Evolutionary conservation across 139 green algal species (phyloP), one percentile per base, ranked within the genome.

Genomic region (Pedinophyceae sp.): DNA sequence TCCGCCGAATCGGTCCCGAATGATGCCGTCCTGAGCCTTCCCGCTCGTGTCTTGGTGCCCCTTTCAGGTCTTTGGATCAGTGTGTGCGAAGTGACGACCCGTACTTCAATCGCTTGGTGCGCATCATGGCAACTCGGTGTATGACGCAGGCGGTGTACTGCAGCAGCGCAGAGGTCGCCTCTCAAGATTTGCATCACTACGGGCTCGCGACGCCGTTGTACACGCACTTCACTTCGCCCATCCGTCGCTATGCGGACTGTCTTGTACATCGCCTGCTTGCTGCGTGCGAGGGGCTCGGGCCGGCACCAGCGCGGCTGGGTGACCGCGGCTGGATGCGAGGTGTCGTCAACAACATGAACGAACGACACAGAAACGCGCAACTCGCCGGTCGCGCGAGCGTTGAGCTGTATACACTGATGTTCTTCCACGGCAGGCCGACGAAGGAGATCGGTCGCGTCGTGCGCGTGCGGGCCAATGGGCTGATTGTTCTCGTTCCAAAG

Each of bases 21-120:
- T n/a, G n/a, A n/a, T n/a, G n/a, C n/a, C n/a, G n/a, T n/a, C n/a
- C n/a, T n/a, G n/a, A n/a, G n/a, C n/a, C n/a, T n/a, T n/a, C n/a
- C n/a, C n/a, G n/a, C n/a, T n/a, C n/a, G n/a, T n/a, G n/a, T n/a
- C n/a, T 56, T 73, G 4, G 72, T 50, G 0, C 59, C 72, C 1
- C 71, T 94, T 48, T 79, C 5, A 55, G 34, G 1, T 72, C 61
- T 6, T 68, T 94, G 55, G 84, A 43, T 13, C 7, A 18, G 1
- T 81, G 84, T 3, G 72, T 79, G 50, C 67, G 80, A 0, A 25
- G 39, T 0, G 70, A 74, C 3, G 90, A 98, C 72, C 58, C 70
- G 10, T 95, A 94, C 77, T 97, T 98, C 81, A 96, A 97, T 79
- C 93, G 83, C 56, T 70, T 98, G 10, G 69, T 98, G 27, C 79